A percentile compares a stretch with the other conserved stretches of the same genome.
Evolutionary conservation across 306 rosid species (phyloP).

Genomic region (Mimosa pudica): DNA sequence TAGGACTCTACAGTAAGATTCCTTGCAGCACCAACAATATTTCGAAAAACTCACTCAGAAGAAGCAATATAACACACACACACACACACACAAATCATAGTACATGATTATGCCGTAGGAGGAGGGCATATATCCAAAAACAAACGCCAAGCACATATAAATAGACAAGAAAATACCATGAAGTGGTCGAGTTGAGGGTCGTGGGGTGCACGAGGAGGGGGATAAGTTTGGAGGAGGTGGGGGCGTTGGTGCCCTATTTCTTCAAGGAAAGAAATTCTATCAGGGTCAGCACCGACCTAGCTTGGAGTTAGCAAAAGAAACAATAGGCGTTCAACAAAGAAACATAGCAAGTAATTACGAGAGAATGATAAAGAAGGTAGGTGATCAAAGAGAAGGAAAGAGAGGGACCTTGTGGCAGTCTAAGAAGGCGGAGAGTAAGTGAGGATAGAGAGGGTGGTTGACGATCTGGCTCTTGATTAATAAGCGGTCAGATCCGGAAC

Average conservation of each 20-base stretch:
- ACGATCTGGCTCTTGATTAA: constrained; percentile 77
- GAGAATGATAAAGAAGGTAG: too few species aligned
- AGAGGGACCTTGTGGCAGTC: constrained; percentile 70
- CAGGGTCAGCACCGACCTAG: constrained; percentile 81
- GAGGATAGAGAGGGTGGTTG: constrained; percentile 71
- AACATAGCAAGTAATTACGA: too few species aligned
- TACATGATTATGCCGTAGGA: not conserved
- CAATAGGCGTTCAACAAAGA: too few species aligned
- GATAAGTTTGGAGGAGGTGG: constrained; percentile 20
- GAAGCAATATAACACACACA: not conserved
- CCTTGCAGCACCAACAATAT: constrained; percentile 44
- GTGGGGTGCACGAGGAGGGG: constrained; percentile 55
- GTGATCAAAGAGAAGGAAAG: not conserved
- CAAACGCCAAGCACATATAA: not conserved
- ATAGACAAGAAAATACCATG: constrained; percentile 56
- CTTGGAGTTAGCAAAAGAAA: constrained; percentile 16
- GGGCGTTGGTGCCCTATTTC: constrained; percentile 53
- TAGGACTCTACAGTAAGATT: constrained; percentile 65
- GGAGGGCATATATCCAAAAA: not conserved
- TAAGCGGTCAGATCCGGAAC: constrained; percentile 38
- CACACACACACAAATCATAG: not conserved
- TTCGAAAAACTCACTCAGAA: not conserved
- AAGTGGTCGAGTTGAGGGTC: constrained; percentile 84
- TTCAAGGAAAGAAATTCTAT: constrained; percentile 61
- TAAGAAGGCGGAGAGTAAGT: constrained; percentile 68